These are phyloP conservation scores for Cinnamomum micranthum DNA, from an alignment of 164 flowering plant species.

Conservation along the genomic window DNA sequence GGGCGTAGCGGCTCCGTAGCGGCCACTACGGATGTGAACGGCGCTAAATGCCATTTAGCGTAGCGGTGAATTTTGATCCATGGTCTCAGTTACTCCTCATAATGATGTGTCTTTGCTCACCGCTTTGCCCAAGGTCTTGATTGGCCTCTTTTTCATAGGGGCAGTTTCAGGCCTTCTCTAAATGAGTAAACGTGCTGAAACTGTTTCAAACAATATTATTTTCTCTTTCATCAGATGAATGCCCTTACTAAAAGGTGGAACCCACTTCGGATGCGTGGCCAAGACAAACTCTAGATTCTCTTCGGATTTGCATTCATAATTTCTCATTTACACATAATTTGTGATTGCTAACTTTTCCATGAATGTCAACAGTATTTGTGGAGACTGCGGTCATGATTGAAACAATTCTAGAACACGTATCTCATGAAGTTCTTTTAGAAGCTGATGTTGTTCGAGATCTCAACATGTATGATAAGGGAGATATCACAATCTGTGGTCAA, in stretches of 20 bases:
- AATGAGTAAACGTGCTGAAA: too few species aligned
- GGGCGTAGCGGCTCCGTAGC: too few species aligned
- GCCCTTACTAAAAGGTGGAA: background rate
- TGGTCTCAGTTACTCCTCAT: too few species aligned
- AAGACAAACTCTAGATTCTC: background rate
- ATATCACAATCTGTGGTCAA: constrained; percentile 5
- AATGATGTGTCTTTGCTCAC: too few species aligned
- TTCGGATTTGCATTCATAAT: background rate
- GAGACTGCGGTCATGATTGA: constrained; percentile 12
- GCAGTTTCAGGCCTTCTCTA: too few species aligned
- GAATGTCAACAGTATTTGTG: constrained; percentile 10
- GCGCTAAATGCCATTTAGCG: too few species aligned
- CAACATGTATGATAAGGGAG: constrained; percentile 12
- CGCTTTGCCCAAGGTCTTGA: too few species aligned
- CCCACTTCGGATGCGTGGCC: background rate
- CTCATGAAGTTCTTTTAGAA: constrained; percentile 3
- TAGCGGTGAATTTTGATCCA: too few species aligned
- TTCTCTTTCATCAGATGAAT: background rate
- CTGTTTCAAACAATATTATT: too few species aligned
- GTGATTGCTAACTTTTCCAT: background rate
- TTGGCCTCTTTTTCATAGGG: too few species aligned
- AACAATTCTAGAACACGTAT: constrained; percentile 9
- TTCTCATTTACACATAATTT: background rate
- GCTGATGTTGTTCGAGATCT: constrained; percentile 5
- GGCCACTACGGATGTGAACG: too few species aligned